A percentile compares a stretch with the other conserved stretches of the same genome.
Evolutionary conservation across 2,329 filamentous ascomycete species (phyloP).

Genomic region (Pestalotiopsis sp.): DNA sequence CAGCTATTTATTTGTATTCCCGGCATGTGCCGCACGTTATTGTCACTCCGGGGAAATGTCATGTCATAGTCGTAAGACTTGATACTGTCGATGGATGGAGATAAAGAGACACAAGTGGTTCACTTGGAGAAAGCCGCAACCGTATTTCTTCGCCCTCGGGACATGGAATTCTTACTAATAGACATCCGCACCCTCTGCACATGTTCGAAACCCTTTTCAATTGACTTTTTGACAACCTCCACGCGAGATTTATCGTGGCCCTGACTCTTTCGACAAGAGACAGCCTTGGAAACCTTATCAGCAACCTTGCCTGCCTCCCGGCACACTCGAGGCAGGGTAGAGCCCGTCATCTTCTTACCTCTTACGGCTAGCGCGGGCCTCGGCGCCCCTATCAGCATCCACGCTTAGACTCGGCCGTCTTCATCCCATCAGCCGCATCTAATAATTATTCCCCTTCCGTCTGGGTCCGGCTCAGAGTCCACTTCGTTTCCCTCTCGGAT

Average conservation of each 20-base stretch:
- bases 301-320: background rate
- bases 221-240: background rate
- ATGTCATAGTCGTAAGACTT: conserved; percentile 5
- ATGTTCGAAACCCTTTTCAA: background rate
- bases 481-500: background rate
- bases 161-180: background rate
- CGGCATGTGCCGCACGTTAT: background rate
- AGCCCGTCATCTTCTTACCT: background rate
- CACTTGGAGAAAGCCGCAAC: background rate
- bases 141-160: too few species aligned
- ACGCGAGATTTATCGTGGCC: background rate
- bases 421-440: background rate
- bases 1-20: background rate
- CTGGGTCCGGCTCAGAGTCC: background rate
- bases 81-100: background rate
- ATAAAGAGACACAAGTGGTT: background rate
- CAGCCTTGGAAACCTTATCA: background rate
- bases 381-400: background rate
- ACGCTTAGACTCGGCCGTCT: background rate
- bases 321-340: background rate
- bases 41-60: background rate
- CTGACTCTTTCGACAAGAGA: background rate
- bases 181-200: background rate
- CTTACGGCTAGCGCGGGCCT: background rate
- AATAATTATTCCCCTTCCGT: background rate